phyloP scores from a whole-genome alignment of 1,284 basidiomycete genomes.

The Schizophyllum amplum region DNA sequence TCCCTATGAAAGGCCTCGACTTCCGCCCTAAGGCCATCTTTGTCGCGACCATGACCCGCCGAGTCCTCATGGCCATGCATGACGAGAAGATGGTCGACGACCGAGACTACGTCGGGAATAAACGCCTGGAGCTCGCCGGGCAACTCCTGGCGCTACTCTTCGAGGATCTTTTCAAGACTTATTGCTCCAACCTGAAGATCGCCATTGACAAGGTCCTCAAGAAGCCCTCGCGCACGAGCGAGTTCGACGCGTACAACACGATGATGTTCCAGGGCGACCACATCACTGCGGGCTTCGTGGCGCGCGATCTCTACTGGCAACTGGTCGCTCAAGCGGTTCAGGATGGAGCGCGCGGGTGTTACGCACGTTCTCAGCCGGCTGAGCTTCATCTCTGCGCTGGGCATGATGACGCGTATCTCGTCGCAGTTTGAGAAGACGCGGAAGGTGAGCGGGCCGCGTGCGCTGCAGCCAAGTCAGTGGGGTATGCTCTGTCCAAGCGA shows the following conservation, averaged over 20 bases:
- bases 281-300: conserved; percentile 93
- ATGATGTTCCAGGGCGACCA: conserved; percentile 92
- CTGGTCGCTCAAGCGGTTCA: conserved; percentile 99
- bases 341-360: conserved; percentile 98
- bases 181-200: conserved; percentile 93
- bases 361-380: conserved; percentile 96
- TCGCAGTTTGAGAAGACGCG: conserved; percentile 99
- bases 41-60: conserved; percentile 94
- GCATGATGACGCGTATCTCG: conserved; percentile 99
- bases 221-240: conserved; percentile 90
- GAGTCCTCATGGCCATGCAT: conserved; percentile 94
- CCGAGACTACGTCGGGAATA: conserved; percentile 99
- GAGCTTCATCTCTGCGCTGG: conserved; percentile 94
- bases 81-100: conserved; percentile 98
- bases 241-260: conserved; percentile 94
- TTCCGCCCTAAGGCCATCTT: conserved; percentile 96
- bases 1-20: conserved; percentile 87
- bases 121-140: conserved; percentile 97
- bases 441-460: conserved; percentile 97
- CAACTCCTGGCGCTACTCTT: conserved; percentile 94
- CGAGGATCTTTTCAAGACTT: conserved; percentile 98
- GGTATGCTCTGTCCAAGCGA: conserved; percentile 98
- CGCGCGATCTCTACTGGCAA: conserved; percentile 99
- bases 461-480: conserved; percentile 98
- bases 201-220: conserved; percentile 98